Evolutionary conservation across 441 rosid species (phyloP), one percentile per base, ranked within the genome.

Genomic region (Sinapis alba): DNA sequence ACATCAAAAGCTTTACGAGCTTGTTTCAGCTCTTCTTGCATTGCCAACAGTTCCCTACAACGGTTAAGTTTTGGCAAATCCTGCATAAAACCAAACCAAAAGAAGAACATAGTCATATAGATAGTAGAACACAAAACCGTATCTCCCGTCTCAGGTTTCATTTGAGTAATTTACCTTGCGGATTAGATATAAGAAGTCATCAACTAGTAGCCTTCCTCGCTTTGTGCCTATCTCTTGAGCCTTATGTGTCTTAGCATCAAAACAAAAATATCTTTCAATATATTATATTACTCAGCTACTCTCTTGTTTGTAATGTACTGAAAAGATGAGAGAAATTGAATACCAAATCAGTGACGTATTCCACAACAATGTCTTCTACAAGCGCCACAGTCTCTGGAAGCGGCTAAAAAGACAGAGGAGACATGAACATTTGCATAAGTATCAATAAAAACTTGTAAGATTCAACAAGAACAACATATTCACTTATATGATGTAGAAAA

Each of bases 11-110:
- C 97, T 79, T 96, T 91, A 78, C 97, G 93, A 6, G 97, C 98
- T 83, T 96, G 98, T 75, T 93, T 90, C 67, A 96, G 87, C 83
- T 96, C 98, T 83, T 96, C 97, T 86, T 92, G 98, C 98, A 93
- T 92, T 0, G 93, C 87, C 73, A 92, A 80, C 71, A 96, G 80
- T 72, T 96, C 96, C 6, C 88, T 87, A 72, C 94, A 93, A 0
- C 93, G 90, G 83, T 96, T 96, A 9, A 90, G 89, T 81, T 96
- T 96, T 0, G 97, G 96, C 53, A 71, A 56, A 72, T 96, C 99
- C 99, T 91, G 89, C 86, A 80, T 12, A 61, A 68, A 53, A 27
- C 63, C 50, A n/a, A 10, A n/a, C 21, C 20, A 50, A 16, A 50
- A 30, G 47, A 58, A 30, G 47, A 58, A 28, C 8, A 63, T 11